Evolutionary conservation across 1,284 basidiomycete genomes (phyloP).

Genomic region (Sanghuangporus weigelae): DNA sequence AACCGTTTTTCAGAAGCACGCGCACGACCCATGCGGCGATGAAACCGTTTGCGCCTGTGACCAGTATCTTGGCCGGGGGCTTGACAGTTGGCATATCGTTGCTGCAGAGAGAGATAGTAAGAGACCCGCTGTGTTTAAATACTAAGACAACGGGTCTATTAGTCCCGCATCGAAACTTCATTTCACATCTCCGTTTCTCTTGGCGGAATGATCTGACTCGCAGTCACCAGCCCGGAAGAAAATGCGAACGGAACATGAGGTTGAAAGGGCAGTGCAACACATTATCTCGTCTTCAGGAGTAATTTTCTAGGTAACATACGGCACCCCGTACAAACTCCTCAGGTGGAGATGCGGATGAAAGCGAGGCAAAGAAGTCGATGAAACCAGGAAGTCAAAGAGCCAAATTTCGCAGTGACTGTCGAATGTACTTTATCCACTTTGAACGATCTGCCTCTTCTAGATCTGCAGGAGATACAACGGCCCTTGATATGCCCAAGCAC

Average conservation of each 20-base stretch:
- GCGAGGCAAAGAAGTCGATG: not conserved
- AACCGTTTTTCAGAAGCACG: constrained; percentile 36
- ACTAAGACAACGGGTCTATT: not conserved
- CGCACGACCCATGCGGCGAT: constrained; percentile 37
- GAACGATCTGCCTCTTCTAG: too few relatives aligned
- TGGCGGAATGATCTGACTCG: not conserved
- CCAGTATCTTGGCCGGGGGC: constrained; percentile 34
- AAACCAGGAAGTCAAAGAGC: not conserved
- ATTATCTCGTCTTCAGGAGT: too few relatives aligned
- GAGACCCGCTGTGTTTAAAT: not conserved
- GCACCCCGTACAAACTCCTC: not conserved
- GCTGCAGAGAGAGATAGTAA: not conserved
- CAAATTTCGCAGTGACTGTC: too few relatives aligned
- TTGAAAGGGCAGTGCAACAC: too few relatives aligned
- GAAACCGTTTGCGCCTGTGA: constrained; percentile 39
- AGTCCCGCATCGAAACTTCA: not conserved
- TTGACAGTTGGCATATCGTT: constrained; percentile 36
- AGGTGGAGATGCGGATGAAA: not conserved
- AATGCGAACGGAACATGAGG: not conserved
- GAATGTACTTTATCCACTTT: too few relatives aligned
- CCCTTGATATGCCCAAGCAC: too few relatives aligned
- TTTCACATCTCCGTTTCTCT: not conserved
- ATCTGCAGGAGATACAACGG: too few relatives aligned
- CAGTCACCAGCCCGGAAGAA: not conserved
- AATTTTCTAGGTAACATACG: too few relatives aligned